phyloP scores from a whole-genome alignment of 2,329 filamentous ascomycete species.

The Penicillium vulpinum region DNA sequence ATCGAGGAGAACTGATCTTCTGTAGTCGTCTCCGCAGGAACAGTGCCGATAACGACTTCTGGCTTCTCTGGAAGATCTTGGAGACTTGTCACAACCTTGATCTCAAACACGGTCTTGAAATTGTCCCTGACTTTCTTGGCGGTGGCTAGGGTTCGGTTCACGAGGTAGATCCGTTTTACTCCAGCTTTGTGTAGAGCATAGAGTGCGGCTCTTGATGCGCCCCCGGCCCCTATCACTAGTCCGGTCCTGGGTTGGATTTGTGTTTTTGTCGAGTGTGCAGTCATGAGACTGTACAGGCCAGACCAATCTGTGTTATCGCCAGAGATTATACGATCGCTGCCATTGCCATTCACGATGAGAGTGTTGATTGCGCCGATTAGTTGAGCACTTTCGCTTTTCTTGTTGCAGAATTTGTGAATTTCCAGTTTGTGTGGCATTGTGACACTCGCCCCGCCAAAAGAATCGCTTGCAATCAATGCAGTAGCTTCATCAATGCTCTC shows the following conservation, averaged over 20 bases:
- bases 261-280: conserved; percentile 11
- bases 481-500: no score
- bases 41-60: conserved; percentile 23
- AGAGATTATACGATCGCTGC: conserved; percentile 25
- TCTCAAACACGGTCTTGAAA: conserved; percentile 8
- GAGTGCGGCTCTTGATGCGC: conserved; percentile 45
- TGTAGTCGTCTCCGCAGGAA: conserved; percentile 18
- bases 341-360: conserved; percentile 10
- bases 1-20: conserved; percentile 18
- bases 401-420: conserved; percentile 32
- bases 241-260: conserved; percentile 24
- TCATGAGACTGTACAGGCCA: conserved; percentile 39
- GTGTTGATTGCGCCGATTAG: conserved; percentile 39
- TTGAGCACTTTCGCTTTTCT: conserved; percentile 34
- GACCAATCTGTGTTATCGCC: conserved; percentile 50
- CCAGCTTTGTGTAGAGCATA: conserved; percentile 36
- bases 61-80: conserved; percentile 12
- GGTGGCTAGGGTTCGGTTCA: conserved; percentile 31
- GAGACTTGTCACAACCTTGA: conserved; percentile 7
- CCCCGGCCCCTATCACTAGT: conserved; percentile 46
- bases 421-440: no score
- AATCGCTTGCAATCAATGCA: no score
- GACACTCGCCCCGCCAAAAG: no score
- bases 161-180: conserved; percentile 37
- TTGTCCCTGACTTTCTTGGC: conserved; percentile 14